Evolutionary conservation across 495 filamentous ascomycete genomes (phyloP), one percentile per base, ranked within the genome.

Genomic region (Symbiotaphrina buchneri): DNA sequence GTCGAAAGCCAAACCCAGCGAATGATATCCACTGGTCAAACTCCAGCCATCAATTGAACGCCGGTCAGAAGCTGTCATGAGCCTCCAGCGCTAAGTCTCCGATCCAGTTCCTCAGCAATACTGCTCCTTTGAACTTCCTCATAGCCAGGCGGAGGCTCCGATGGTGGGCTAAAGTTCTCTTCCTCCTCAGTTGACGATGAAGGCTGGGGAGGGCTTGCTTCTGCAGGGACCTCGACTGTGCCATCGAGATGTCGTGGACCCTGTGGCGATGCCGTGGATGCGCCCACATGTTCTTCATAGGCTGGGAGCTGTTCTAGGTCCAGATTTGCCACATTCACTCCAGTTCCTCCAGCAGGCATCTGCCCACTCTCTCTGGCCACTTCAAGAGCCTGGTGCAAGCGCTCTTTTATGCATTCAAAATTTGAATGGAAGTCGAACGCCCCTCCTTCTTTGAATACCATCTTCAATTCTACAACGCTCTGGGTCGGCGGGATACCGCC

Each of bases 361-460:
- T 42, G 27, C 3, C 61, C 62, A 25, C 45, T 44, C 14, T 65
- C 65, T 28, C 59, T 48, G 4, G 64, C 72, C 15, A 76, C 62
- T 39, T 85, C 76, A 10, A 76, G 59, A 3, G 78, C 82, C 35
- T 92, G 79, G 32, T 73, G 55, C 24, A 91, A 52, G 1, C 76
- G 65, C 39, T 87, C 84, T 48, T 77, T 87, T 22, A 94, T 69
- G 31, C 74, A 62, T 44, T 90, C 82, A 44, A 77, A 94, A 22
- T 70, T 65, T 5, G 63, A 62, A 33, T 84, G 75, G 41, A 91
- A 94, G 41, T 94, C 85, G 53, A 76, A 91, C 6, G 82, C 83
- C 0, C 87, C 87, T 24, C 90, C 87, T 31, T 97, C 87, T 49
- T 79, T 80, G 59, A 95, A 97, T 6, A 74, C 77, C 33, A 94